phyloP scores from a whole-genome alignment of 1,139 yeast species.

The Taphrina confusa region DNA sequence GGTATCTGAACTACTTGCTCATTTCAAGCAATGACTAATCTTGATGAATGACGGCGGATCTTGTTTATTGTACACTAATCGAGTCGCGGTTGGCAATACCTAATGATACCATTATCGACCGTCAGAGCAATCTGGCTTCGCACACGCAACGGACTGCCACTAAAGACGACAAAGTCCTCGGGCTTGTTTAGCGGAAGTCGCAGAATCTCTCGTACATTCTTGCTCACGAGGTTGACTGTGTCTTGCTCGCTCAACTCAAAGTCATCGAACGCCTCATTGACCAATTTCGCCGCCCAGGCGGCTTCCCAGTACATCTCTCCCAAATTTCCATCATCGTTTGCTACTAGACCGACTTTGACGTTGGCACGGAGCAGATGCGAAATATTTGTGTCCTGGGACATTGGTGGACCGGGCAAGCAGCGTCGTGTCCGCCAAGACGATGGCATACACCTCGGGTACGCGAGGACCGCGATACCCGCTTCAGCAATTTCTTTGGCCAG shows the following conservation, averaged over 20 bases:
- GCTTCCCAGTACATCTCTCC: constrained; percentile 22
- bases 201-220: constrained; percentile 20
- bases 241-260: background rate
- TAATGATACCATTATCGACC: constrained; percentile 6
- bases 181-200: background rate
- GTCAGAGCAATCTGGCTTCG: constrained; percentile 5
- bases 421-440: constrained; percentile 4
- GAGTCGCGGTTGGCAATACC: constrained; percentile 3
- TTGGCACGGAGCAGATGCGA: background rate
- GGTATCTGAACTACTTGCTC: background rate
- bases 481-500: constrained; percentile 16
- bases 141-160: constrained; percentile 14
- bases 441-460: constrained; percentile 16
- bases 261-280: constrained; percentile 9
- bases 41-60: no score
- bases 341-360: constrained; percentile 10
- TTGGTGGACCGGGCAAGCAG: constrained; percentile 23
- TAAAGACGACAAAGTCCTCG: constrained; percentile 13
- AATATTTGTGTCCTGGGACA: constrained; percentile 21
- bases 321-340: constrained; percentile 6
- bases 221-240: constrained; percentile 11
- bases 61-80: no score
- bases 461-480: constrained; percentile 13
- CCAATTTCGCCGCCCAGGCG: constrained; percentile 22
- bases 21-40: no score